Conservation (phyloP, 2,329 filamentous ascomycete species). For the Echinosphaeria canescens region DNA sequence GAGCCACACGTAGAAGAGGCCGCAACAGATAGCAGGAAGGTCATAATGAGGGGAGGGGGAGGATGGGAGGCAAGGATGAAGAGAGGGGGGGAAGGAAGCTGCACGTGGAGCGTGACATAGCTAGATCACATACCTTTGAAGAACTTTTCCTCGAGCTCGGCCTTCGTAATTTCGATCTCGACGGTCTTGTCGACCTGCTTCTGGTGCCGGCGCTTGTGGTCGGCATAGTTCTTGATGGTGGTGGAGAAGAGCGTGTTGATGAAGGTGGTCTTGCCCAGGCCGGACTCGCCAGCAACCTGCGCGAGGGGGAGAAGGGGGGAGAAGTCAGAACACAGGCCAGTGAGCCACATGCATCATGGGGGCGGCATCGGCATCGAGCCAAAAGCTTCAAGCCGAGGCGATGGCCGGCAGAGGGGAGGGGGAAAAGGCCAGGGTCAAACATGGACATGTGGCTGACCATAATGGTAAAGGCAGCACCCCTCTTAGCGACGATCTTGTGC, state of each 20-base stretch:
- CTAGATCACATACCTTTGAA: conserved; percentile 66
- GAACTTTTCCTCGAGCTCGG: conserved; percentile 99
- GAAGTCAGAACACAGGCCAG: conserved; percentile 8
- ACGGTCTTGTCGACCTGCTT: conserved; percentile 99
- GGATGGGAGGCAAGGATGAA: too few relatives aligned
- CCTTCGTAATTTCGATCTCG: conserved; percentile 99
- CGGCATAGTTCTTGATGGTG: conserved; percentile 99
- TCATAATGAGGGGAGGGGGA: too few relatives aligned
- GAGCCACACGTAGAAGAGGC: not conserved
- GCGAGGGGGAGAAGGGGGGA: conserved; percentile 2
- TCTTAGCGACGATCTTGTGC: conserved; percentile 56
- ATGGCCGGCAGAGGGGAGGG: not conserved
- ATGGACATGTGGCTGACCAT: conserved; percentile 84
- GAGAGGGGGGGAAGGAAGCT: too few relatives aligned
- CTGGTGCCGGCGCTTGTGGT: conserved; percentile 96
- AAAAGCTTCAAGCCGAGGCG: too few relatives aligned
- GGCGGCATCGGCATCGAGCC: too few relatives aligned
- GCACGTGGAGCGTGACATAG: too few relatives aligned
- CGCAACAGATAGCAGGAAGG: not conserved
- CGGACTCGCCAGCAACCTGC: conserved; percentile 94
- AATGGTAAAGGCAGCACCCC: conserved; percentile 96
- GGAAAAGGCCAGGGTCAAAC: not conserved
- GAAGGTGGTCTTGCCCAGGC: conserved; percentile 97
- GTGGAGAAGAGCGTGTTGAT: conserved; percentile 99
- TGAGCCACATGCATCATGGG: conserved; percentile 2